Evolutionary conservation across 495 filamentous ascomycete species (phyloP), one percentile per base, ranked within the genome.

Genomic region (Thozetella sp.): DNA sequence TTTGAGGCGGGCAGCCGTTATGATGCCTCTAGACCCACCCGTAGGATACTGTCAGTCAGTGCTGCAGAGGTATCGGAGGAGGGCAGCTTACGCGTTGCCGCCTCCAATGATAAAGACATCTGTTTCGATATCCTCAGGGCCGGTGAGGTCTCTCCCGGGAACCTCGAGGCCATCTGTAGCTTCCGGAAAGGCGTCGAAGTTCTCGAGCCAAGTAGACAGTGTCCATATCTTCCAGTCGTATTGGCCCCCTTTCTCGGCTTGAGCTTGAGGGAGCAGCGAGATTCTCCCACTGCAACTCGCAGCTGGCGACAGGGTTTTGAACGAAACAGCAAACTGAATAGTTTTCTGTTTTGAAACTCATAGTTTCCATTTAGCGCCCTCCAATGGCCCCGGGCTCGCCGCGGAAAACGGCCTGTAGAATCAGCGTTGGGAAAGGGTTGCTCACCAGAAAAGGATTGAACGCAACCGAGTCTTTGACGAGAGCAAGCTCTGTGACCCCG

Each of bases 101-200:
- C 57, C 71, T 3, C 73, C 71, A 23, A 76, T 60, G 54, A 76
- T 71, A 11, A 74, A 56, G 26, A 76, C 73, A 24, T 73, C 69
- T 0, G 71, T 71, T 22, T 69, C 63, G 9, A 69, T 37, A 15
- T 56, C 53, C 15, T 67, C 59, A 6, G 61, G n/a, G 1, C 43
- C 58, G 25, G 58, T 51, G 3, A 69, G 56, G 2, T 63, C 19
- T 25, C 56, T 59, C 11, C 62, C 61, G 3, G 71, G 66, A 3
- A 50, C 25, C 17, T 22, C 26, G 1, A 76, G 69, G n/a, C 66
- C 43, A 0, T 50, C 52, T 37, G 69, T 64, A 59, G 72, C 64
- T 24, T 76, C 68, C 0, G 67, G 65, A 23, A 68, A 63, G 17
- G 46, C 13, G 25, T 64, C 58, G n/a, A 76, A 53, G 22, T 53